A percentile compares a stretch with the other conserved stretches of the same genome.
phyloP scores from a whole-genome alignment of 2,329 filamentous ascomycete species.

The Talaromyces sp. region DNA sequence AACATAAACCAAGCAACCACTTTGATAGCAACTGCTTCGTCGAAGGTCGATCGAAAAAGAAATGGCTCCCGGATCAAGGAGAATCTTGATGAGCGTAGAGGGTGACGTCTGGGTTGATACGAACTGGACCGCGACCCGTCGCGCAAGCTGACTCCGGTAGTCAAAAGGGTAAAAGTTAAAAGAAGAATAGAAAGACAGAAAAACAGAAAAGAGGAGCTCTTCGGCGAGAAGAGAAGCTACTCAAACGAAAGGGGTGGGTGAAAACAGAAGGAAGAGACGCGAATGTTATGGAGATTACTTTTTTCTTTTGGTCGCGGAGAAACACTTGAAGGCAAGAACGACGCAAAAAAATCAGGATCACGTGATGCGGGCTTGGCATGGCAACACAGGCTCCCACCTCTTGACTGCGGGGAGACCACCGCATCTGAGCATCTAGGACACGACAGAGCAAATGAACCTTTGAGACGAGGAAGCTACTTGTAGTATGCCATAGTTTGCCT shows the following conservation, averaged over 20 bases:
- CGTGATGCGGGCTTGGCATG: conserved; percentile 12
- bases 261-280: not conserved
- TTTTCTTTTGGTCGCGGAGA: conserved; percentile 8
- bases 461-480: not conserved
- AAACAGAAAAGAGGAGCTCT: not conserved
- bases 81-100: conserved; percentile 5
- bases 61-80: conserved; percentile 13
- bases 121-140: conserved; percentile 22
- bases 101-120: conserved; percentile 20
- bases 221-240: conserved; percentile 4
- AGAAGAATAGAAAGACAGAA: not conserved
- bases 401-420: no score
- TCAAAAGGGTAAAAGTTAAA: conserved; percentile 5
- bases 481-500: no score
- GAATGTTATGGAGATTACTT: conserved; percentile 2
- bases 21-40: not conserved
- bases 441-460: no score
- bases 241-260: not conserved
- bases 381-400: not conserved
- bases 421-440: no score
- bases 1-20: not conserved
- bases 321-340: conserved; percentile 10
- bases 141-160: conserved; percentile 15
- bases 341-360: conserved; percentile 15
- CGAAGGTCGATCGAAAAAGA: not conserved